Percentiles rank a stretch among this genome's conserved stretches.
Evolutionary conservation across 1,139 yeast species (phyloP).

Genomic region (Lodderomyces beijingensis): DNA sequence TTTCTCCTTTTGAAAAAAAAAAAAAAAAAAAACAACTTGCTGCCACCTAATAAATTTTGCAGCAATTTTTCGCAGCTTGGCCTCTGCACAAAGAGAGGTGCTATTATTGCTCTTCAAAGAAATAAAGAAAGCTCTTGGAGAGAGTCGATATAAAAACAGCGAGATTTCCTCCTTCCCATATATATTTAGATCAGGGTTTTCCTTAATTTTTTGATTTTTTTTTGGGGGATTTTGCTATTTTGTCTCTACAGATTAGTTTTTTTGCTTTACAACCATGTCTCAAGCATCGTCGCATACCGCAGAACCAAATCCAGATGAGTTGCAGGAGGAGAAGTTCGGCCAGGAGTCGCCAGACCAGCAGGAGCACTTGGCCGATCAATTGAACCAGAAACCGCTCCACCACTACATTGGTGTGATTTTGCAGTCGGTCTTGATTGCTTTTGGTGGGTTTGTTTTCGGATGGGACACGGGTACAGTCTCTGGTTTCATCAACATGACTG

Average conservation of each 20-base stretch:
- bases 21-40: no score
- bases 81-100: no score
- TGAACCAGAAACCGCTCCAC: slow-evolving; percentile 8
- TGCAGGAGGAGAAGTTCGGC: slow-evolving; percentile 26
- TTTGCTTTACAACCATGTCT: slow-evolving; percentile 2
- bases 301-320: slow-evolving; percentile 22
- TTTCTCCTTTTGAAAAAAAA: no score
- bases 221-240: neutral
- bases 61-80: no score
- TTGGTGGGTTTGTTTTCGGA: slow-evolving; percentile 72
- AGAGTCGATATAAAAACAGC: no score
- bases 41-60: no score
- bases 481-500: slow-evolving; percentile 56
- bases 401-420: slow-evolving; percentile 9
- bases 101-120: no score
- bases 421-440: slow-evolving; percentile 42
- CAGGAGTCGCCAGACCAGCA: slow-evolving; percentile 1
- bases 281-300: slow-evolving; percentile 3
- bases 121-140: no score
- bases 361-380: slow-evolving; percentile 2
- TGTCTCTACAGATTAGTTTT: neutral
- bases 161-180: no score
- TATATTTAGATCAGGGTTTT: no score
- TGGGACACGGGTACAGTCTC: slow-evolving; percentile 76
- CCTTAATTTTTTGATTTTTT: no score